Evolutionary conservation across 1,284 basidiomycete species (phyloP), one percentile per base, ranked within the genome.

Genomic region (Takashimella koratensis): DNA sequence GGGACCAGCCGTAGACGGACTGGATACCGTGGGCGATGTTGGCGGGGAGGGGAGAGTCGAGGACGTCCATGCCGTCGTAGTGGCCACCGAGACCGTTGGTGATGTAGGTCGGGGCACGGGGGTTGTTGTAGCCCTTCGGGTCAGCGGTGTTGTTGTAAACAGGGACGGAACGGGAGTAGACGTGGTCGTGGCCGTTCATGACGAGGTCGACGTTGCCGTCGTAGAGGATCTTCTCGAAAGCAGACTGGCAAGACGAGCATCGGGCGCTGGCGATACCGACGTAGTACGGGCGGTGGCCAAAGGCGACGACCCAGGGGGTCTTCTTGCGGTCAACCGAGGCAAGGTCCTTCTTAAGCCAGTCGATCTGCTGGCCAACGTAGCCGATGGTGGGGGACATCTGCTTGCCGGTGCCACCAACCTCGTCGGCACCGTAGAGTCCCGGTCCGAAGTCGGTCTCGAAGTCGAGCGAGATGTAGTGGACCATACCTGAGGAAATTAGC

Each of bases 221-320:
- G 62, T 67, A 63, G 36, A 76, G 59, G 21, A 68, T 27, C n/a
- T 54, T 53, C 58, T 75, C 74, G 40, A 76, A 75, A 4, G 73
- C 70, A 19, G 60, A 25, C 54, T 73, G 69, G 58, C 76, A 65
- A 21, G 24, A 23, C 16, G 30, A 47, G 51, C 63, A 65, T 27
- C 49, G 48, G n/a, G 60, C 60, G 36, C 58, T 54, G 21, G 43
- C 51, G 36, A 57, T 58, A 25, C 54, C 48, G 45, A 58, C 58
- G 65, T 64, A 64, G 49, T 43, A 64, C 30, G 64, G 71, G 26
- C 71, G 52, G 53, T 76, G 75, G 19, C 67, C 72, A 30, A 67
- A 59, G 19, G 64, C 73, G 39, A 76, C 49, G 24, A 76, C 66
- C 74, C 74, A 76, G 6, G 75, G 75, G 2, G 75, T 76, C 51